A percentile compares a stretch with the other conserved stretches of the same genome.
phyloP scores from a whole-genome alignment of 192 early-diverging fungal genomes.

The Pecoramyces ruminantium region DNA sequence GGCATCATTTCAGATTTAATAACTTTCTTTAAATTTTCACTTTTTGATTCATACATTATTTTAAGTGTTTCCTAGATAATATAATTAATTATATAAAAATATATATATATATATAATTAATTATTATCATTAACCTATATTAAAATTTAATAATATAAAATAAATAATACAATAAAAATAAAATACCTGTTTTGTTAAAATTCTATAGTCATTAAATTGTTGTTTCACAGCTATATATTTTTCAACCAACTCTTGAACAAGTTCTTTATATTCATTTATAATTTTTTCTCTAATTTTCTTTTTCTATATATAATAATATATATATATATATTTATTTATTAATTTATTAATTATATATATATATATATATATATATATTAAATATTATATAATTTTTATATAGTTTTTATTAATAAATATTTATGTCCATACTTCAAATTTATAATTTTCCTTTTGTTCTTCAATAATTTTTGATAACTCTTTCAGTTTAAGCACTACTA shows the following conservation, averaged over 20 bases:
- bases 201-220: neutral
- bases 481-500: neutral
- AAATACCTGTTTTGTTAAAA: neutral
- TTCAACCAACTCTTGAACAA: neutral
- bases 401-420: too few species aligned
- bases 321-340: neutral
- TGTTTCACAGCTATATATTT: neutral
- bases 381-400: too few species aligned
- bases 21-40: neutral
- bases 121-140: too few species aligned
- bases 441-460: neutral
- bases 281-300: neutral
- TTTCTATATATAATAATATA: neutral
- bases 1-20: neutral
- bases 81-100: too few species aligned
- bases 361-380: too few species aligned
- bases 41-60: neutral
- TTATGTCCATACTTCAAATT: neutral
- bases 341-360: neutral
- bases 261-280: neutral
- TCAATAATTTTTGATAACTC: neutral
- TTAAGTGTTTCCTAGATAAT: neutral
- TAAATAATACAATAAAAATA: too few species aligned
- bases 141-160: too few species aligned
- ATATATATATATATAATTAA: too few species aligned